phyloP scores from a whole-genome alignment of 495 filamentous ascomycete genomes.

The Beverwykella pulmonaria region DNA sequence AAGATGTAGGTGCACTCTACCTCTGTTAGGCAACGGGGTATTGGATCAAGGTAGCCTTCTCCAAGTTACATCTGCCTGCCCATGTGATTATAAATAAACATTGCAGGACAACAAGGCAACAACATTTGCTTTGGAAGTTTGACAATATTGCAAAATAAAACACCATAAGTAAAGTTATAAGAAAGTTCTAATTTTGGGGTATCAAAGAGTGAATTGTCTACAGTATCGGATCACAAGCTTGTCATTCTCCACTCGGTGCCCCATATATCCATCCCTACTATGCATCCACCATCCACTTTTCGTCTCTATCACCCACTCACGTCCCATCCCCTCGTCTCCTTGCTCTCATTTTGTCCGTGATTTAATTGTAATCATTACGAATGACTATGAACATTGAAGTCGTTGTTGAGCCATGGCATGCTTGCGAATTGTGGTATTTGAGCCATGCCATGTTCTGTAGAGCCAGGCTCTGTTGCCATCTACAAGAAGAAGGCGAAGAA shows the following conservation, averaged over 20 bases:
- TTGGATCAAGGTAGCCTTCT: too few species aligned
- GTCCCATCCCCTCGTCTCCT: too few species aligned
- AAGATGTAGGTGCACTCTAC: too few species aligned
- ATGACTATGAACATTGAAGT: not conserved
- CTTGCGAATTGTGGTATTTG: too few species aligned
- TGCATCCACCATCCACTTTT: not conserved
- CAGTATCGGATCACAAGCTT: not conserved
- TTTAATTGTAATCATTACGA: not conserved
- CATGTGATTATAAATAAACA: too few species aligned
- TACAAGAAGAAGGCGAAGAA: conserved; percentile 27
- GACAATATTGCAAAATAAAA: not conserved
- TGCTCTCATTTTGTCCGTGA: not conserved
- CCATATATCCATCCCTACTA: not conserved
- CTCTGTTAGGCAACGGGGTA: too few species aligned
- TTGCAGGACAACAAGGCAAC: too few species aligned
- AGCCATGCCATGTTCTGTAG: not conserved
- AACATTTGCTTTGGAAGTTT: too few species aligned
- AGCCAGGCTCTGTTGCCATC: not conserved
- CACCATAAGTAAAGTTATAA: not conserved
- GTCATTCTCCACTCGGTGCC: not conserved
- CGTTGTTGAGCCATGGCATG: not conserved
- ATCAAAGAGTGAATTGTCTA: conserved; percentile 1
- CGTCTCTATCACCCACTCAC: not conserved
- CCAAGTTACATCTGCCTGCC: too few species aligned
- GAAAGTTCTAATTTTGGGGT: not conserved